Percentiles rank a stretch among this genome's conserved stretches.
phyloP scores from a whole-genome alignment of 2,329 filamentous ascomycete species.

The Trichoderma aggressivum region DNA sequence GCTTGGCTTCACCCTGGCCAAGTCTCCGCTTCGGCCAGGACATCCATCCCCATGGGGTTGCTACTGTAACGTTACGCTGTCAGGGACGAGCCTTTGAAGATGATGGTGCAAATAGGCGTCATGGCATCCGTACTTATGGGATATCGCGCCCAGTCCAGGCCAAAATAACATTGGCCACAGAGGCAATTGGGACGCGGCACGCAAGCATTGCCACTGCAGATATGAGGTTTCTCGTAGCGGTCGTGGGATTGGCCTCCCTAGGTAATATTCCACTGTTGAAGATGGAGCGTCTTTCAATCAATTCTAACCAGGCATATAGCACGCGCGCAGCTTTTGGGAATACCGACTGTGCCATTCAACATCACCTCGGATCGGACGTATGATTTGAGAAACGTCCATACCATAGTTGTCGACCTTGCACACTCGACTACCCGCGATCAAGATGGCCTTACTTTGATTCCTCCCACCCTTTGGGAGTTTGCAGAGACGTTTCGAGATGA shows the following conservation, averaged over 20 bases:
- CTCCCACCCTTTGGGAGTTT: conserved; percentile 17
- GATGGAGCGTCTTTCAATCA: not conserved
- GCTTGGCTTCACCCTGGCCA: not conserved
- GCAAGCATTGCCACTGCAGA: not conserved
- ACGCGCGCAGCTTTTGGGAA: conserved; percentile 14
- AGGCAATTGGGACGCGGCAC: not conserved
- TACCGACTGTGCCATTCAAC: conserved; percentile 18
- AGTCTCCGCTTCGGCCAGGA: not conserved
- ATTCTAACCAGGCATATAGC: not conserved
- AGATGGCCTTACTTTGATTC: conserved; percentile 18
- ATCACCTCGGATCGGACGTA: conserved; percentile 2
- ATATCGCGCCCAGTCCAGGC: not conserved
- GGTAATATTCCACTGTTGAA: not conserved
- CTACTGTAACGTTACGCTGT: conserved; percentile 11
- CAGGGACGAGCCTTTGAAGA: not conserved
- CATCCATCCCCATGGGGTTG: conserved; percentile 5
- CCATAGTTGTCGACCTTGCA: conserved; percentile 9
- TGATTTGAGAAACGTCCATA: conserved; percentile 9
- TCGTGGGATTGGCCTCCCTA: not conserved
- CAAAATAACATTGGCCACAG: not conserved
- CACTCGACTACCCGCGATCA: conserved; percentile 8
- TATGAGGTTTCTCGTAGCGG: conserved; percentile 2
- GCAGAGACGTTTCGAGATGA: conserved; percentile 17
- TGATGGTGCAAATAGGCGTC: not conserved
- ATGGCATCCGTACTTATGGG: not conserved